Percentiles rank a stretch among this genome's conserved stretches.
Conservation (phyloP, 2,329 filamentous ascomycete species). For the Emericellopsis atlantica region DNA sequence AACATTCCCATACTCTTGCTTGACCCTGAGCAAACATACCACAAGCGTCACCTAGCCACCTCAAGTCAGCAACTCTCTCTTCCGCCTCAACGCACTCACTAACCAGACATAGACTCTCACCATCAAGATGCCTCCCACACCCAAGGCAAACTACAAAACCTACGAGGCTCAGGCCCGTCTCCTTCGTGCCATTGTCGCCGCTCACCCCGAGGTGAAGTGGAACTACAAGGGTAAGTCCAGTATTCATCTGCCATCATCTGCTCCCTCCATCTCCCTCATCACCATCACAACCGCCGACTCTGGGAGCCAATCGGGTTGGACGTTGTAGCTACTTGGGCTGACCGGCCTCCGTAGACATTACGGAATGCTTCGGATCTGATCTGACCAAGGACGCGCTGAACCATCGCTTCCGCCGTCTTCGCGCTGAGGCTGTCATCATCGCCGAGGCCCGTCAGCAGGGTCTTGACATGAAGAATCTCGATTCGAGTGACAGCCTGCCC, state of each 20-base stretch:
- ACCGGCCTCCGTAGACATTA: conserved; percentile 25
- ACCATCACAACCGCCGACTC: background rate
- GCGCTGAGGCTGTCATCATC: conserved; percentile 26
- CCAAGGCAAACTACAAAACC: conserved; percentile 42
- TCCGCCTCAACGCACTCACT: background rate
- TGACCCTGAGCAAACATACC: background rate
- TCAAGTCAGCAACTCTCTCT: no score
- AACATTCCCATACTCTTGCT: background rate
- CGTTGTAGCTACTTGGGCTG: background rate
- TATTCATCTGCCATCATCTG: conserved; percentile 1
- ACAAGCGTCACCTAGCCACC: background rate
- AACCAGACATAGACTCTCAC: background rate
- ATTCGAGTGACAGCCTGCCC: conserved; percentile 20
- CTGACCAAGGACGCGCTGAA: conserved; percentile 32
- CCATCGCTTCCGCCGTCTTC: conserved; percentile 37
- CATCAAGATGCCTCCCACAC: conserved; percentile 26
- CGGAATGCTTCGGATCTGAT: conserved; percentile 33
- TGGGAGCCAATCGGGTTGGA: background rate
- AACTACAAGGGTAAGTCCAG: conserved; percentile 46
- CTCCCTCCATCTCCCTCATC: background rate
- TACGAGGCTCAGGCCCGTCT: conserved; percentile 49
- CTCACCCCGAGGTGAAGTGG: conserved; percentile 38
- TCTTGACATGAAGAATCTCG: conserved; percentile 29
- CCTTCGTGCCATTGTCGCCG: conserved; percentile 47
- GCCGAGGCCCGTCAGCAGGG: conserved; percentile 18